Conservation (phyloP, 345 rosid species). For the Angophora floribunda region DNA sequence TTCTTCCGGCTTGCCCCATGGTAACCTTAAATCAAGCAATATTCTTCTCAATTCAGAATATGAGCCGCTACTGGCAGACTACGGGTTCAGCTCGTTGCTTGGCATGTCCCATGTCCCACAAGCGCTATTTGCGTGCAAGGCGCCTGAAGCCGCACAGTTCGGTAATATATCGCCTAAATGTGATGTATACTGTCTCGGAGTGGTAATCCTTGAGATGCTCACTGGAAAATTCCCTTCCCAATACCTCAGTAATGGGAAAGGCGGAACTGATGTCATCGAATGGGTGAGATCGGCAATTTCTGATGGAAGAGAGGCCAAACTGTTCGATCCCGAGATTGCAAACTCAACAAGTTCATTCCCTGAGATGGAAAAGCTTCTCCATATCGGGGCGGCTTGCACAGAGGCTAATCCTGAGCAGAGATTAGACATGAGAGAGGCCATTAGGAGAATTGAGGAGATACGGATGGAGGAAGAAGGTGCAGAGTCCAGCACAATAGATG, state of each 20-base stretch:
- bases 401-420: conserved; percentile 32
- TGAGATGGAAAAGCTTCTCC: conserved; percentile 39
- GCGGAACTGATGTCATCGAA: conserved; percentile 45
- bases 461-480: conserved; percentile 13
- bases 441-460: conserved; percentile 33
- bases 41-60: conserved; percentile 39
- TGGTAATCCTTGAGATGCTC: conserved; percentile 59
- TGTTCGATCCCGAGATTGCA: conserved; percentile 59
- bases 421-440: conserved; percentile 42
- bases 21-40: conserved; percentile 83
- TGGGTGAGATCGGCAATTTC: conserved; percentile 40
- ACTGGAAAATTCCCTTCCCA: conserved; percentile 65
- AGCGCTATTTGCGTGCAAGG: conserved; percentile 40
- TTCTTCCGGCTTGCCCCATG: conserved; percentile 49
- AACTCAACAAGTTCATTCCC: conserved; percentile 5
- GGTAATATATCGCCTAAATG: conserved; percentile 42
- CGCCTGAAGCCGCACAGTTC: conserved; percentile 43
- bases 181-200: conserved; percentile 72
- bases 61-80: conserved; percentile 57
- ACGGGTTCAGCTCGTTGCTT: conserved; percentile 36
- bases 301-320: conserved; percentile 33
- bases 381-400: conserved; percentile 47
- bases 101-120: conserved; percentile 8
- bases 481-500: conserved; percentile 11
- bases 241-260: conserved; percentile 31